phyloP scores from a whole-genome alignment of 345 rosid genomes.

The Rhodomyrtus tomentosa region DNA sequence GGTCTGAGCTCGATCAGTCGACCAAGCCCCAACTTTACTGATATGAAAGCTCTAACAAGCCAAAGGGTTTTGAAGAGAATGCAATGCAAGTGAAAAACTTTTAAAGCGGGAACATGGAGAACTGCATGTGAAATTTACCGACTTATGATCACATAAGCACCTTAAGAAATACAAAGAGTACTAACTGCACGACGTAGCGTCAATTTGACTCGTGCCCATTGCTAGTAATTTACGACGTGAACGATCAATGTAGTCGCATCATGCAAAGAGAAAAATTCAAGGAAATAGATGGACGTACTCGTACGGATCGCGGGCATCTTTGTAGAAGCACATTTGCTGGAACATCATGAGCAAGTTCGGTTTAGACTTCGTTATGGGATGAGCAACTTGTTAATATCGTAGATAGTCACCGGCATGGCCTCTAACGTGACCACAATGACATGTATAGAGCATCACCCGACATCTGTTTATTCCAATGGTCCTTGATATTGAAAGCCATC shows the following conservation, averaged over 20 bases:
- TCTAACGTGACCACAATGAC: not conserved
- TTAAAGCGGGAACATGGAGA: not conserved
- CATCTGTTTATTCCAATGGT: not conserved
- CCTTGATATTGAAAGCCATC: not conserved
- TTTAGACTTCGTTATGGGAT: not conserved
- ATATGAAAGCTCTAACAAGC: not conserved
- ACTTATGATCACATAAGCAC: not conserved
- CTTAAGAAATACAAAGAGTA: not conserved
- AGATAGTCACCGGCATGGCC: not conserved
- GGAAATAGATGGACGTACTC: not conserved
- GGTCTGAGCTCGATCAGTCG: not conserved
- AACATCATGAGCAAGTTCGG: not conserved
- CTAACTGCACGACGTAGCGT: not conserved
- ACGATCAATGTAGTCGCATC: not conserved
- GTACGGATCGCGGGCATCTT: not conserved
- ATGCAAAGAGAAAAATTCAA: not conserved
- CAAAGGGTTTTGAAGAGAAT: no score
- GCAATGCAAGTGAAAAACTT: no score
- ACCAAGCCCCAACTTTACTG: not conserved
- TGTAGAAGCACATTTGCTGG: not conserved
- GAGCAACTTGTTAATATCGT: not conserved
- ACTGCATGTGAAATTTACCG: not conserved
- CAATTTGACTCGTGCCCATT: not conserved
- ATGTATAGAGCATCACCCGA: not conserved
- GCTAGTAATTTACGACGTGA: rapidly evolving